phyloP scores from a whole-genome alignment of 148 eudicot species.

The Cornus florida region DNA sequence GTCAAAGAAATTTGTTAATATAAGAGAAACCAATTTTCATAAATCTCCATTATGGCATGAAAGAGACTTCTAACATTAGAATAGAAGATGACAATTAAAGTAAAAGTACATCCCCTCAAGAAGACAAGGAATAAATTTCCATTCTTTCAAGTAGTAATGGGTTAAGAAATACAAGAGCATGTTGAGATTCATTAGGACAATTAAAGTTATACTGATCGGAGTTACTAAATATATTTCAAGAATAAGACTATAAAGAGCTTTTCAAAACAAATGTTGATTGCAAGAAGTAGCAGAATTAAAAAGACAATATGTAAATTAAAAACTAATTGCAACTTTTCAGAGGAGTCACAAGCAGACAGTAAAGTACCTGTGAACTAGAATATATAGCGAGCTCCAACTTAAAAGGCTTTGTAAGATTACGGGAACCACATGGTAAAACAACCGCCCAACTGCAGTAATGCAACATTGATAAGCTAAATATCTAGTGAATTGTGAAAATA shows the following conservation, averaged over 20 bases:
- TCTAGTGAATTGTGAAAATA: background rate
- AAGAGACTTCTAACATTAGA: background rate
- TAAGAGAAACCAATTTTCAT: background rate
- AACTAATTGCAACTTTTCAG: background rate
- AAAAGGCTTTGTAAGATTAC: slow-evolving; percentile 65
- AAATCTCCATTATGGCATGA: no score
- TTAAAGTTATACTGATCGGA: background rate
- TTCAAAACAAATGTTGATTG: background rate
- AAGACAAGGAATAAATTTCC: background rate
- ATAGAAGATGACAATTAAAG: background rate
- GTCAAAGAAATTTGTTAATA: background rate
- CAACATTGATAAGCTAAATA: background rate
- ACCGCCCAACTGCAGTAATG: slow-evolving; percentile 72
- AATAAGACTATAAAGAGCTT: background rate
- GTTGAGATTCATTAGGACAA: background rate
- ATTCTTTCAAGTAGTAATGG: background rate
- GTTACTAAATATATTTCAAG: background rate
- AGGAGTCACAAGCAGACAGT: background rate
- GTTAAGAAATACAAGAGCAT: slow-evolving; percentile 1
- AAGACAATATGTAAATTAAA: no score
- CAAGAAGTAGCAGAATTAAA: background rate
- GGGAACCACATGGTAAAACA: slow-evolving; percentile 84
- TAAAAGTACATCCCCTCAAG: background rate
- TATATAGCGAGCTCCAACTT: slow-evolving; percentile 93
- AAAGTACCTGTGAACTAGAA: slow-evolving; percentile 57